A percentile compares a stretch with the other conserved stretches of the same genome.
Evolutionary conservation across 148 eudicot genomes (phyloP).

Genomic region (Diospyros lotus): DNA sequence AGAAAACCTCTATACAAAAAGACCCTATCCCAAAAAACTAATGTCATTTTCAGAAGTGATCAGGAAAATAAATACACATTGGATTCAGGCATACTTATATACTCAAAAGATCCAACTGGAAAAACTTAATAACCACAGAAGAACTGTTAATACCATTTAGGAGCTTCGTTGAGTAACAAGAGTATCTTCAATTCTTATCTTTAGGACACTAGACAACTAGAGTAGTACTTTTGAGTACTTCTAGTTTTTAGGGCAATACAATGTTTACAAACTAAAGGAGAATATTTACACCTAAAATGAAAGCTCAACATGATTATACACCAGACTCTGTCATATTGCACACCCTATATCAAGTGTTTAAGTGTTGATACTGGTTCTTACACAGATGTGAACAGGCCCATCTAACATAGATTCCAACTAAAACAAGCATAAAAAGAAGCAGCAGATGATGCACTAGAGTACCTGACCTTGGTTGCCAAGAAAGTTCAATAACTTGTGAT

Average conservation of each 20-base stretch:
- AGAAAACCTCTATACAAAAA: constrained; percentile 68
- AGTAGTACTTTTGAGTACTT: no score
- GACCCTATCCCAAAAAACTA: constrained; percentile 45
- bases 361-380: no score
- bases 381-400: no score
- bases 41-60: constrained; percentile 13
- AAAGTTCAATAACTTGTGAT: constrained; percentile 59
- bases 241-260: no score
- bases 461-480: constrained; percentile 99
- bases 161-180: neutral
- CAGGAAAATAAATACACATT: constrained; percentile 5
- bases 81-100: neutral
- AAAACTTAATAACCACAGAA: neutral
- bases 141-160: neutral
- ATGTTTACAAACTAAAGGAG: no score
- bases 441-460: constrained; percentile 26
- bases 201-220: no score
- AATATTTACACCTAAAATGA: no score
- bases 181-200: no score
- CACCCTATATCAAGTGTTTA: no score
- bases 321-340: no score
- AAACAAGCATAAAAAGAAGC: neutral
- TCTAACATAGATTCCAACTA: neutral
- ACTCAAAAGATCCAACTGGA: neutral
- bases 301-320: no score